These are phyloP conservation scores for Pythium insidiosum DNA, from an alignment of 352 stramenopile genomes.

Conservation along the genomic window DNA sequence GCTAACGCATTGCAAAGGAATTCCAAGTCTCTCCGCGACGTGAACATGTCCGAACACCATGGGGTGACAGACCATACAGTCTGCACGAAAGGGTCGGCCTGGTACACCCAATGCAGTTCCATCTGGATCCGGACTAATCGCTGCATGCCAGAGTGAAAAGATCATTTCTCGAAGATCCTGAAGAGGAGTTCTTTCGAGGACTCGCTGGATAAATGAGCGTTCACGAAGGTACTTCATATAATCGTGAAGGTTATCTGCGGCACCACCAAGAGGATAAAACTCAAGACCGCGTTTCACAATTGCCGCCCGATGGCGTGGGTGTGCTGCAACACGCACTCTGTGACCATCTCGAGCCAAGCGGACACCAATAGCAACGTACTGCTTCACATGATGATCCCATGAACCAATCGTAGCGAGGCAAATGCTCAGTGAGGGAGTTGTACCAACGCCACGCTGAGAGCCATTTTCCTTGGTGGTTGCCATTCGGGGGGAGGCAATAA, in stretches of 20 bases:
- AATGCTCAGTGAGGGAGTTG: constrained; percentile 41
- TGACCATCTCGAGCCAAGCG: constrained; percentile 77
- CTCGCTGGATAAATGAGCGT: constrained; percentile 19
- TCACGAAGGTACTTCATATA: constrained; percentile 36
- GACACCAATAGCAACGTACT: constrained; percentile 68
- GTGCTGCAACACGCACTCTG: constrained; percentile 85
- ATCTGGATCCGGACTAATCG: constrained; percentile 32
- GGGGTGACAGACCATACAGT: constrained; percentile 58
- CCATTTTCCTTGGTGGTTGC: too few relatives aligned
- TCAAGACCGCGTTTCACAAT: constrained; percentile 54
- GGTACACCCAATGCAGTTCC: too few relatives aligned
- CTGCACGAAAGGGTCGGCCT: constrained; percentile 44
- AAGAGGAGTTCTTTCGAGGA: constrained; percentile 24
- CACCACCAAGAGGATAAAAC: constrained; percentile 61
- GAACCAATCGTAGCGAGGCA: constrained; percentile 58
- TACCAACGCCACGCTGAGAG: too few relatives aligned
- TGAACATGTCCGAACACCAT: constrained; percentile 52
- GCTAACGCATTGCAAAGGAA: constrained; percentile 63
- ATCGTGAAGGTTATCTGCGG: constrained; percentile 27
- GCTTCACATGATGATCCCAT: constrained; percentile 60
- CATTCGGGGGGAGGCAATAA: too few relatives aligned
- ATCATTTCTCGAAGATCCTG: constrained; percentile 44
- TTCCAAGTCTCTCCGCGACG: constrained; percentile 59
- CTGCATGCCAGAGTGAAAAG: constrained; percentile 51
- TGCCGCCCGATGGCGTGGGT: constrained; percentile 54